Evolutionary conservation across 2,329 filamentous ascomycete genomes (phyloP), one percentile per base, ranked within the genome.

Genomic region (Dactylellina sp.): DNA sequence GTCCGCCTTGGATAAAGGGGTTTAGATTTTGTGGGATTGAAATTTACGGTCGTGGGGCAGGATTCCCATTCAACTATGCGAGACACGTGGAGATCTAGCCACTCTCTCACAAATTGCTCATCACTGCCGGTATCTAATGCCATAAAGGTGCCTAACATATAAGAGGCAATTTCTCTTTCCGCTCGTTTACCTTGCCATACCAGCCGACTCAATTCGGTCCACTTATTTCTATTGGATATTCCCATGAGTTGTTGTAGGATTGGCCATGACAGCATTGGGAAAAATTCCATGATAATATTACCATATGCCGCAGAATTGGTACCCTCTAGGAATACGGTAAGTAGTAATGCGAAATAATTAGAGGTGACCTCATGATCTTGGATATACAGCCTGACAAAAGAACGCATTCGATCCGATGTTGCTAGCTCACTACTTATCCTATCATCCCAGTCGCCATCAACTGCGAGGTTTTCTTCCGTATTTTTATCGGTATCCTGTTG

Each of bases 381-480:
- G 12, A 57, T 76, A 56, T 66, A 70, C 22, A 22, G 20, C 20
- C 39, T 75, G 4, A 78, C 66, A 18, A 75, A 76, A 14, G 61
- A 56, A 22, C 76, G 75, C 32, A 77, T 64, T 25, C 50, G 50
- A 24, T 76, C 74, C 78, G 94, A 90, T 3, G 89, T 91, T 42
- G 88, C 86, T 28, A 95, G 84, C 5, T 90, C 84, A 0, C 88
- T 87, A 76, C 93, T 90, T 1, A 98, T 84, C 76, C 90, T 89
- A 49, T 89, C 85, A 79, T 93, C 90, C 95, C 95, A 98, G 75
- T 94, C 91, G 49, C 90, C 88, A 77, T 94, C 90, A 22, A 92
- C 80, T 7, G 86, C 85, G 64, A 85, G 83, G 53, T 85, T 75
- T 81, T 40, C 81, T 5, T 64, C 59, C 79, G 1, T 87, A 80